Base-by-base conservation (phyloP, 805 yeast species). In the Sugiyamaella chiloensis region DNA sequence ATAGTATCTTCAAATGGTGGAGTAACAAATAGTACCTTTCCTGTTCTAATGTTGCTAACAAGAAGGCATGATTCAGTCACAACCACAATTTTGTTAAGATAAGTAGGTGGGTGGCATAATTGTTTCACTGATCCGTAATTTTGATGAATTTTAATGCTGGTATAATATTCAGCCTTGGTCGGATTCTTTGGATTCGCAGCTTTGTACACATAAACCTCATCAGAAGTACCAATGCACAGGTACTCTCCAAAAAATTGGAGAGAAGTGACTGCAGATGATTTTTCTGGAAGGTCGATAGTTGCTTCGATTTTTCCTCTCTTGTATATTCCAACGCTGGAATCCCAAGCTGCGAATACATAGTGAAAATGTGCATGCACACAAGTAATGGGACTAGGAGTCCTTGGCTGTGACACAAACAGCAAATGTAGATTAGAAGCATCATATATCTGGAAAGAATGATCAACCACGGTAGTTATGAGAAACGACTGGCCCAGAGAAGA, bases 401-500 rank as follows among this genome's bases (percentile, higher is more conserved):
- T 91, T 17, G 76, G 78, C 54, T 81, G 86, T 0, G 96, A 87
- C 9, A 91, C 95, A 66, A 93, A 91, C 19, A 91, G 69, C 53
- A 91, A 70, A 56, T 87, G 93, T 52, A 91, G 70, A 5, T 86
- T 87, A 26, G 91, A 80, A 11, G 59, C 96, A 69, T 93, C 99
- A 61, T 86, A 93, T 24, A 93, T 87, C 65, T 91, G 98, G 70
- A 93, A 87, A 0, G 91, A 76, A 45, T 81, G 75, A 2, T 97
- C 98, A 19, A 93, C 96, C 39, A 87, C 81, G 0, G 98, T 91
- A 14, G 84, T 95, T 32, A 88, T 79, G 60, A 90, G 85, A 59
- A 85, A 90, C 1, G 95, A 81, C 12, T 87, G 76, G 44, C 99
- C 99, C 50, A 91, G 73, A 1, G 91, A 81, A 23, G 98, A 95